phyloP scores from a whole-genome alignment of 306 rosid genomes.

The Sophora flavescens region DNA sequence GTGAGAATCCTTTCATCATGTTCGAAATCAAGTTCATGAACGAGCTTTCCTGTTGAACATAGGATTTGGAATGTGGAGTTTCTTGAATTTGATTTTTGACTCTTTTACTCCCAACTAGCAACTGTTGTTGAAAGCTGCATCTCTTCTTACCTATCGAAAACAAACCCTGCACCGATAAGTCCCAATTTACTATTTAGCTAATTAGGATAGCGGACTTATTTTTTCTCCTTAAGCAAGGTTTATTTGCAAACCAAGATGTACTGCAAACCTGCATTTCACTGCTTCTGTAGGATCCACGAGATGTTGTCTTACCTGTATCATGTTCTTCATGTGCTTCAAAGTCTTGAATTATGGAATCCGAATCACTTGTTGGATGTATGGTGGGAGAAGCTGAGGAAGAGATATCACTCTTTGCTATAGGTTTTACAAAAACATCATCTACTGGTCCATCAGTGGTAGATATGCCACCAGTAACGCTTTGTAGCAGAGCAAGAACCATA shows the following conservation, averaged over 20 bases:
- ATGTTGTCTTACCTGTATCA: conserved; percentile 51
- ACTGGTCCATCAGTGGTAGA: conserved; percentile 47
- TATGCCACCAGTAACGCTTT: conserved; percentile 46
- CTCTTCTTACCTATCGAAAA: conserved; percentile 60
- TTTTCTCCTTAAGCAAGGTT: conserved; percentile 5
- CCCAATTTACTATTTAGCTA: conserved; percentile 8
- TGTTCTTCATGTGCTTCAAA: conserved; percentile 42
- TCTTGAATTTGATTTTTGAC: conserved; percentile 57
- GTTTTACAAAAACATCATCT: conserved; percentile 49
- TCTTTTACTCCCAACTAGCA: conserved; percentile 60
- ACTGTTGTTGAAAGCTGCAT: conserved; percentile 60
- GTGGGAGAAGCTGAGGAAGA: conserved; percentile 44
- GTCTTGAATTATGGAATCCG: conserved; percentile 37
- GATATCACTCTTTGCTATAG: conserved; percentile 43
- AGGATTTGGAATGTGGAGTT: conserved; percentile 50
- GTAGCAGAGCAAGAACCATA: conserved; percentile 60
- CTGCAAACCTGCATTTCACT: not conserved
- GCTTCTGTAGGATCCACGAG: not conserved
- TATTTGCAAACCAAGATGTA: conserved; percentile 24
- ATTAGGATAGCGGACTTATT: not conserved
- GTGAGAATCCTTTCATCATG: conserved; percentile 73
- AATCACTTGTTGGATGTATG: conserved; percentile 41
- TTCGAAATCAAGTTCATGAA: conserved; percentile 86
- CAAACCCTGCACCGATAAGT: conserved; percentile 46
- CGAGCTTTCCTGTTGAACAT: conserved; percentile 67